Evolutionary conservation across 306 rosid species (phyloP), one percentile per base, ranked within the genome.

Genomic region (Calophaca sinica): DNA sequence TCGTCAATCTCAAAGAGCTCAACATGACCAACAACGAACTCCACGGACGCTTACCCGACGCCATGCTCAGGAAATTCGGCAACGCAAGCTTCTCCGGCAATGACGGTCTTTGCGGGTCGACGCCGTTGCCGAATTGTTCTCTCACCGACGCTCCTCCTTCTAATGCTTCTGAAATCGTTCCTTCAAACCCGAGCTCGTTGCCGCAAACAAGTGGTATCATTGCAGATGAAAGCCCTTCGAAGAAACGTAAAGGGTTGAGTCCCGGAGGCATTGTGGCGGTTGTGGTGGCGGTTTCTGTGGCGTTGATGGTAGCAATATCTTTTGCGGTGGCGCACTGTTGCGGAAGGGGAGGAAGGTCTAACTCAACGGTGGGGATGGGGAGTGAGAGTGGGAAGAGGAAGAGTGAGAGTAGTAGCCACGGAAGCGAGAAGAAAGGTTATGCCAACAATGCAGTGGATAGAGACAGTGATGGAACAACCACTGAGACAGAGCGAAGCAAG

Each of bases 11-110:
- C 72, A 82, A 67, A 0, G 91, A 92, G 38, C 86, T 94, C 42
- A 92, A 94, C 48, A 51, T 94, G 26, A 87, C 96, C 20, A 90
- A 92, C 87, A 94, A 94, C 64, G 96, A 90, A 57, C 83, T 92
- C 10, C 79, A 77, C 54, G 99, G 97, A 5, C 81, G 62, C 57
- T 50, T 94, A 1, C 92, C 97, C 4, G 91, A 90, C 36, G 73
- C 81, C 11, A 72, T 92, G 92, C 12, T 94, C 36, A 79, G 4
- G 6, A 89, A 83, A 45, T 94, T 87, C 77, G 89, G 96, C 0
- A 86, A 76, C 20, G 50, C 52, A 63, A 92, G 93, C 84, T 92
- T 94, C 75, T 79, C 85, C 2, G 99, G 98, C 7, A 94, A 94
- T 63, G 87, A 89, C 73, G 96, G 86, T 7, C 67, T 94, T 3